Evolutionary conservation across 495 filamentous ascomycete species (phyloP).

Genomic region (Xylaria grammica): DNA sequence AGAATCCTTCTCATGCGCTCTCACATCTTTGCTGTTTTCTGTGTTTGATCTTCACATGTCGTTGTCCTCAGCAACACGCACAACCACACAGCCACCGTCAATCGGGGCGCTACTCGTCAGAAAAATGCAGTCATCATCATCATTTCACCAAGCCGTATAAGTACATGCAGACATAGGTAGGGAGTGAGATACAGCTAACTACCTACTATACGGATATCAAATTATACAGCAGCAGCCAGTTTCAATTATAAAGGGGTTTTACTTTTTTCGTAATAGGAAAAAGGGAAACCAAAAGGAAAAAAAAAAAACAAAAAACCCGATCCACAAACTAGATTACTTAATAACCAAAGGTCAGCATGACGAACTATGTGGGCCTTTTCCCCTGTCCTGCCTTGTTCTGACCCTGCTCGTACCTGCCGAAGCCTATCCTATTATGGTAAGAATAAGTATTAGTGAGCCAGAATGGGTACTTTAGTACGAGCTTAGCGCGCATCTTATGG

Average conservation of each 20-base stretch:
- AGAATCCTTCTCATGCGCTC: background rate
- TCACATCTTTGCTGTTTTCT: conserved; percentile 11
- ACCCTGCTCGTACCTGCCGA: background rate
- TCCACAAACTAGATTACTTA: no score
- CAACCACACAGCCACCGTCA: background rate
- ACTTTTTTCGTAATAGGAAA: no score
- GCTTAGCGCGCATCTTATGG: no score
- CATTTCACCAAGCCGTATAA: no score
- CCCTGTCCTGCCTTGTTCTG: background rate
- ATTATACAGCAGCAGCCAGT: no score
- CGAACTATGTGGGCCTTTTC: background rate
- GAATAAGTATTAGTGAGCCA: background rate
- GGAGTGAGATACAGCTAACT: no score
- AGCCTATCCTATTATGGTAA: background rate
- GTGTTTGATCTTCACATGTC: conserved; percentile 8
- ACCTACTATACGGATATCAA: no score
- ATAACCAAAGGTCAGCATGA: no score
- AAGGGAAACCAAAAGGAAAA: no score
- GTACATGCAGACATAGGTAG: no score
- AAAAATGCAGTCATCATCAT: conserved; percentile 6
- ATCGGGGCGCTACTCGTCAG: background rate
- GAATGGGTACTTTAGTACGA: background rate
- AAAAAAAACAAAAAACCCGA: no score
- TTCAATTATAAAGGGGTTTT: no score
- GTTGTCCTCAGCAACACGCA: background rate